Evolutionary conservation across 768 basidiomycete genomes (phyloP), one percentile per base, ranked within the genome.

Genomic region (Hebeloma cylindrosporum): DNA sequence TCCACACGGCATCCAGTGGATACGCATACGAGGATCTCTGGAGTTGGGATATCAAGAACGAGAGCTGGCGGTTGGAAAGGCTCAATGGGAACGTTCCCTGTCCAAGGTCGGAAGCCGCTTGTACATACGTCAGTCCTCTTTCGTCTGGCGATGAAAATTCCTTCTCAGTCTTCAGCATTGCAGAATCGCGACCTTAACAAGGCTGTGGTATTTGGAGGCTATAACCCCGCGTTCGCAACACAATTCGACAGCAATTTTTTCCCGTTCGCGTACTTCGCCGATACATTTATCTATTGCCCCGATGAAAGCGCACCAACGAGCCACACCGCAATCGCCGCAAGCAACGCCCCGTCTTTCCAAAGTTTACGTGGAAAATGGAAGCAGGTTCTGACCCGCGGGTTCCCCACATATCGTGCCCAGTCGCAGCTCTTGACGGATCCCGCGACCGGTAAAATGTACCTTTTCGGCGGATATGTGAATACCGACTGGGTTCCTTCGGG

Each of bases 391-490:
- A 66, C 67, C 1, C 60, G 62, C 17, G 69, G 68, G 7, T 71
- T 71, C 59, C 70, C 71, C 1, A 70, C 67, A 6, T 71, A 71
- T 37, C 66, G 70, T 37, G 67, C 66, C 3, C 60, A 63, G 25
- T 42, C 63, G 5, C 47, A 56, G n/a, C 62, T 72, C 28, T 31
- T 66, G 32, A 53, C 60, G 9, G 70, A 71, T 48, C 57, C 64
- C 9, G 52, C 41, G 18, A 67, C 68, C 4, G 70, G 70, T 0
- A 65, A 65, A 40, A 60, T 53, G 8, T 72, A 64, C 55, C 53
- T 69, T 10, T 70, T 66, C 36, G 65, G 68, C n/a, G 70, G 71
- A 1, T 72, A 68, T 51, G 67, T 66, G 17, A 72, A 71, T 54
- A 57, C 59, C 8, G 59, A 67, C 21, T 70, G 51, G 47, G 64